These are phyloP conservation scores for Colletotrichum zoysiae DNA, from an alignment of 2,329 filamentous ascomycete species.

Conservation along the genomic window DNA sequence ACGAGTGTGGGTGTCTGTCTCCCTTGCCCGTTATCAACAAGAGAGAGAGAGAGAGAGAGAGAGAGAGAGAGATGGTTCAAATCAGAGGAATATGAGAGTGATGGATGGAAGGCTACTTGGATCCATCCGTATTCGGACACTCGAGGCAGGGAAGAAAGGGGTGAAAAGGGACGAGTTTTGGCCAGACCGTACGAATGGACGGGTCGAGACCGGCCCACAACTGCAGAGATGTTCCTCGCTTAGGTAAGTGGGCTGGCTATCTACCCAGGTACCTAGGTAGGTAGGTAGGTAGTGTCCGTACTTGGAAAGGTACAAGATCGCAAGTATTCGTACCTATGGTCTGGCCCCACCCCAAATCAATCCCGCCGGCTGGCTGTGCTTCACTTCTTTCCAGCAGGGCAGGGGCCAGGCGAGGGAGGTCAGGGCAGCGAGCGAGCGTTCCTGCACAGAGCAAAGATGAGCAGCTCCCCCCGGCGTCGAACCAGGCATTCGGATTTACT, in stretches of 20 bases:
- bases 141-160: not conserved
- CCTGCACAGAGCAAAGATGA: conserved; percentile 7
- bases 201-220: conserved; percentile 28
- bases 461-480: conserved; percentile 7
- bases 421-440: not conserved
- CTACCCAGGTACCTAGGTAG: no score
- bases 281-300: no score
- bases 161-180: conserved; percentile 4
- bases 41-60: not conserved
- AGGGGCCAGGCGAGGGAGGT: not conserved
- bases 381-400: not conserved
- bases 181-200: conserved; percentile 4
- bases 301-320: conserved; percentile 5
- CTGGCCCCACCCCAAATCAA: not conserved
- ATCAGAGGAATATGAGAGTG: not conserved
- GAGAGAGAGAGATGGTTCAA: not conserved
- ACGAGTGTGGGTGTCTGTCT: not conserved
- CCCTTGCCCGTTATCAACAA: not conserved
- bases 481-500: conserved; percentile 20
- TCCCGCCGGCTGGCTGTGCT: not conserved
- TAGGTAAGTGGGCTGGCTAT: not conserved
- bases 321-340: no score
- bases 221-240: conserved; percentile 16
- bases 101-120: not conserved
- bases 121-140: no score